Percentiles rank a stretch among this genome's conserved stretches.
These are phyloP conservation scores for Aspergillus aculeatinus DNA, from an alignment of 2,329 filamentous ascomycete genomes.

Conservation along the genomic window DNA sequence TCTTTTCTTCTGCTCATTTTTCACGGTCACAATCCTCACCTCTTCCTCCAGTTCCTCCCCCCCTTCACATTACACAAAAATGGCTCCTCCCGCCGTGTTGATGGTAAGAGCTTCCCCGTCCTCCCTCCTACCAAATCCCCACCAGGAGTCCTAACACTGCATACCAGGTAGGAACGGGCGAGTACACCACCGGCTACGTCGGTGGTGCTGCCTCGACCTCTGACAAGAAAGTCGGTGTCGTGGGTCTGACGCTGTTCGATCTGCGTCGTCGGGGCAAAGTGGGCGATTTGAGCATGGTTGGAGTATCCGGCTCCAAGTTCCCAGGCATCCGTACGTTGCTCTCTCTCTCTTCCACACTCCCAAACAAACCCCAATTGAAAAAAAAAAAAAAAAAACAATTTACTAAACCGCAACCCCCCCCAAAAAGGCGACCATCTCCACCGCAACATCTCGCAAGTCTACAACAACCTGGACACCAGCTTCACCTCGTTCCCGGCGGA, in stretches of 20 bases:
- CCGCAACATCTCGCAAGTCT: constrained; percentile 82
- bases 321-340: constrained; percentile 73
- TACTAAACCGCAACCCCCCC: not conserved
- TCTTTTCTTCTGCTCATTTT: not conserved
- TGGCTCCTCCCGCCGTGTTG: constrained; percentile 65
- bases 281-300: constrained; percentile 81
- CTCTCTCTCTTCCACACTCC: constrained; percentile 23
- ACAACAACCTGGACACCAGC: constrained; percentile 84
- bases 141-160: constrained; percentile 9
- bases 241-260: constrained; percentile 86
- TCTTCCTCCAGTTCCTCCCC: not conserved
- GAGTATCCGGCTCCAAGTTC: constrained; percentile 84
- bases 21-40: not conserved
- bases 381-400: not conserved
- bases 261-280: constrained; percentile 86
- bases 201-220: constrained; percentile 78
- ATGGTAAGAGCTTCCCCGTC: constrained; percentile 54
- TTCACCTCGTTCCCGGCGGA: constrained; percentile 82
- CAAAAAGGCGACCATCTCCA: constrained; percentile 71
- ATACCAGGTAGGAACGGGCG: constrained; percentile 76
- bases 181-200: constrained; percentile 96
- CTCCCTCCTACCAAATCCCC: constrained; percentile 7
- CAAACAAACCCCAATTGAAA: not conserved
- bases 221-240: constrained; percentile 95
- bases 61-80: constrained; percentile 23